Conservation (phyloP, 116 monocot genomes). For the Phalaenopsis hybrid region DNA sequence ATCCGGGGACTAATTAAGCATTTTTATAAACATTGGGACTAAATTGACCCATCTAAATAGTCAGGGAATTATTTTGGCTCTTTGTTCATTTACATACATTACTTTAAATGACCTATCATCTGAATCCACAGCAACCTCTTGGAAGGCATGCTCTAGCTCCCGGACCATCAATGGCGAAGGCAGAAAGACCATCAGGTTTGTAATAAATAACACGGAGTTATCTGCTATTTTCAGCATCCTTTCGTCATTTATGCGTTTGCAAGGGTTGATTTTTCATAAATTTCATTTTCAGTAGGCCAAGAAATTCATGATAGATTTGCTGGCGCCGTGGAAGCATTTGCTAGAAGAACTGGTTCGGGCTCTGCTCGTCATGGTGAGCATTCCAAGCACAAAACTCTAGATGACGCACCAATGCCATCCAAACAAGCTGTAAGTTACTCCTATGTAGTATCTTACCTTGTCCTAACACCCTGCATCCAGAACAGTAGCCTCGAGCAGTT, state of each 20-base stretch:
- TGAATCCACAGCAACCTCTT: constrained; percentile 13
- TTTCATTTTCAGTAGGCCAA: constrained; percentile 28
- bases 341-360: constrained; percentile 33
- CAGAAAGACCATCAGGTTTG: constrained; percentile 49
- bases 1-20: no score
- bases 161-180: constrained; percentile 40
- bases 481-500: background rate
- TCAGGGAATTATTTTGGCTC: no score
- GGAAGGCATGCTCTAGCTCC: constrained; percentile 31
- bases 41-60: no score
- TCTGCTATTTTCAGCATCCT: background rate
- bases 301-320: constrained; percentile 35
- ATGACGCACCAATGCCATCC: constrained; percentile 30
- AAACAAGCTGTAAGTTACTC: constrained; percentile 41
- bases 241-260: background rate
- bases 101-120: background rate
- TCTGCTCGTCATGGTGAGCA: constrained; percentile 42
- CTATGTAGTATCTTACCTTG: background rate
- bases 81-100: background rate
- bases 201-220: background rate
- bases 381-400: constrained; percentile 35
- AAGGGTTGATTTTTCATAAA: background rate
- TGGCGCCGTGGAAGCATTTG: constrained; percentile 36
- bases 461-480: background rate
- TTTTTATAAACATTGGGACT: no score